Evolutionary conservation across 2,329 filamentous ascomycete genomes (phyloP).

Genomic region (Neofusicoccum cordaticola): DNA sequence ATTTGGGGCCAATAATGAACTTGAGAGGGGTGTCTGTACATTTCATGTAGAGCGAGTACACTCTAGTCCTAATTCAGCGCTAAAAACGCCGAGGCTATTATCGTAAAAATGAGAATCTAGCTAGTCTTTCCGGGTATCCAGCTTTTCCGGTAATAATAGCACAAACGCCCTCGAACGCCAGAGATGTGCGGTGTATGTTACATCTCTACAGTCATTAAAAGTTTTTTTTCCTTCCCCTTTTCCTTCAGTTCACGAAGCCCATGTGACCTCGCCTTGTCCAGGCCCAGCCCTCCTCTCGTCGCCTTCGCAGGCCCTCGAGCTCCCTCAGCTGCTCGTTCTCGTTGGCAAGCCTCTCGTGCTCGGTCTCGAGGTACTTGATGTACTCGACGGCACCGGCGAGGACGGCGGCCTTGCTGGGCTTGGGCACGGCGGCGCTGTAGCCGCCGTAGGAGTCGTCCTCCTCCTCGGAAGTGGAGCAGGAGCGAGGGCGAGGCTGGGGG

Average conservation of each 20-base stretch:
- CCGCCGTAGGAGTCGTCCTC: constrained; percentile 11
- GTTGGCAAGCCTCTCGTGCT: constrained; percentile 20
- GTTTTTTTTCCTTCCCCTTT: neutral
- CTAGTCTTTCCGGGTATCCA: constrained; percentile 14
- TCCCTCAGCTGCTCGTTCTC: constrained; percentile 29
- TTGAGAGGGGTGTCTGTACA: constrained; percentile 8
- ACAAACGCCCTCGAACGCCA: constrained; percentile 10
- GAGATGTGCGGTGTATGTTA: neutral
- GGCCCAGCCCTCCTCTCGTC: constrained; percentile 15
- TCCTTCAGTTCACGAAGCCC: constrained; percentile 12
- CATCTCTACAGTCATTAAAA: constrained; percentile 2
- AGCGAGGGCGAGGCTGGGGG: constrained; percentile 28
- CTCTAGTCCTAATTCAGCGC: neutral
- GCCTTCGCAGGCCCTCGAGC: constrained; percentile 14
- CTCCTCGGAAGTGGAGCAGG: constrained; percentile 19
- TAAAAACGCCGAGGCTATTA: constrained; percentile 1
- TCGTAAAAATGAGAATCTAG: constrained; percentile 5
- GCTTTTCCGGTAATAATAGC: constrained; percentile 7
- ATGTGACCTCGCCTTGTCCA: constrained; percentile 10
- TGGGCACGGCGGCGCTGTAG: constrained; percentile 13
- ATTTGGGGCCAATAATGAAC: neutral
- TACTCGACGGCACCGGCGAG: constrained; percentile 21
- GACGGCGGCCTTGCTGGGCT: constrained; percentile 24
- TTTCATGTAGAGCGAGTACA: constrained; percentile 10
- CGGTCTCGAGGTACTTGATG: constrained; percentile 19